Evolutionary conservation across 306 rosid genomes (phyloP).

Genomic region (Acacia confusa): DNA sequence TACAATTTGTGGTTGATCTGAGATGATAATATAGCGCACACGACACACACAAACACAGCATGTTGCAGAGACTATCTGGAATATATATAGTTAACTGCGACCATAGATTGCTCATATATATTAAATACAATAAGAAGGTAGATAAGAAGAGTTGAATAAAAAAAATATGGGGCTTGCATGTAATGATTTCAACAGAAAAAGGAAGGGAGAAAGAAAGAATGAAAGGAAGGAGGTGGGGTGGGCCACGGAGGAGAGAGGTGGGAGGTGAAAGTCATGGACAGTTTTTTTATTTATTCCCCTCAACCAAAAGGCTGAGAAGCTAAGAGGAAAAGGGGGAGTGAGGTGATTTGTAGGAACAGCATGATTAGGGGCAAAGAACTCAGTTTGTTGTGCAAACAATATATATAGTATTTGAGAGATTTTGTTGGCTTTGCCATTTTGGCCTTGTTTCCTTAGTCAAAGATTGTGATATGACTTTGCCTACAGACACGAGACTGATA

Average conservation of each 20-base stretch:
- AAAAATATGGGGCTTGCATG: not conserved
- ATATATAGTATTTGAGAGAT: conserved; percentile 22
- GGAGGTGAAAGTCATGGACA: conserved; percentile 40
- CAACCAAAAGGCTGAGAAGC: not conserved
- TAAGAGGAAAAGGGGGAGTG: conserved; percentile 23
- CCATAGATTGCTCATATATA: not conserved
- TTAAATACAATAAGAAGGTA: not conserved
- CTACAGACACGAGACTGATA: too few species aligned
- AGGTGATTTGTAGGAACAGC: conserved; percentile 6
- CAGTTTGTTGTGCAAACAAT: conserved; percentile 36
- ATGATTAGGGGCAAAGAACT: conserved; percentile 40
- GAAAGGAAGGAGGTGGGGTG: conserved; percentile 27
- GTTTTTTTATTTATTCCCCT: conserved; percentile 13
- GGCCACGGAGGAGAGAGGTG: conserved; percentile 33
- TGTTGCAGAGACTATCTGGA: not conserved
- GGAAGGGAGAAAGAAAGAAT: not conserved
- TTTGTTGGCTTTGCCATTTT: not conserved
- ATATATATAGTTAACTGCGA: not conserved
- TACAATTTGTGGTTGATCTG: too few species aligned
- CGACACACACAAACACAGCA: not conserved
- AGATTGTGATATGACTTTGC: too few species aligned
- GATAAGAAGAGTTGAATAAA: not conserved
- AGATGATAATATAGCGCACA: not conserved
- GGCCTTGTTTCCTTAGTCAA: conserved; percentile 25
- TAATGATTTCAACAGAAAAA: not conserved